These are phyloP conservation scores for Ascochyta koolunga DNA, from an alignment of 2,329 filamentous ascomycete genomes.

Conservation along the genomic window DNA sequence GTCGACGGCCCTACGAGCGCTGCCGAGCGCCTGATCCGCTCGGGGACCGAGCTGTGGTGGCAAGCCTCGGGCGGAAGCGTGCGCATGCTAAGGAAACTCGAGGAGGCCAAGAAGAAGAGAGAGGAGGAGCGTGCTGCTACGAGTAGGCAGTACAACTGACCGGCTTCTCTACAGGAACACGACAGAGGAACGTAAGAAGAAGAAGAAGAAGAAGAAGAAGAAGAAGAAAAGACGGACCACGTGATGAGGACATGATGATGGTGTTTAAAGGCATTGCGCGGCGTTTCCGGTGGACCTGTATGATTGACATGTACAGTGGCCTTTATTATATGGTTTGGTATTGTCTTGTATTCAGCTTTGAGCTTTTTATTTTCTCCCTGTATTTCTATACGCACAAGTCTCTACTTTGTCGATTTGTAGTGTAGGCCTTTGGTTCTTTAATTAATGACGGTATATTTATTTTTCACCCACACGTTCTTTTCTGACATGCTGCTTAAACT, in stretches of 20 bases:
- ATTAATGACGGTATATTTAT: no score
- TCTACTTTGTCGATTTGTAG: neutral
- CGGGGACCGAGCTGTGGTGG: conserved; percentile 96
- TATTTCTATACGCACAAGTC: neutral
- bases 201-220: no score
- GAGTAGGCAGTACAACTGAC: conserved; percentile 36
- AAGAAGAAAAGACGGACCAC: neutral
- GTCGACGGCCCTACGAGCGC: conserved; percentile 80
- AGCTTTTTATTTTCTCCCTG: neutral
- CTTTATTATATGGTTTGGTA: neutral
- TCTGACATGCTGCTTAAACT: no score
- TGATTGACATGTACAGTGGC: conserved; percentile 6
- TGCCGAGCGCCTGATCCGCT: conserved; percentile 81
- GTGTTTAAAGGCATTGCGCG: conserved; percentile 17
- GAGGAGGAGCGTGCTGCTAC: conserved; percentile 33
- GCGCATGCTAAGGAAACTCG: conserved; percentile 52
- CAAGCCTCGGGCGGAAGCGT: conserved; percentile 76
- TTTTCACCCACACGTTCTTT: no score
- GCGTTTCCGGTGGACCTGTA: conserved; percentile 8
- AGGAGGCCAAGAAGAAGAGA: conserved; percentile 37
- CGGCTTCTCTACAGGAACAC: no score
- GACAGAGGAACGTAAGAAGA: no score
- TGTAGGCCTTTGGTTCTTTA: no score
- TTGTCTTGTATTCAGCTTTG: neutral
- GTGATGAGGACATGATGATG: neutral